These are phyloP conservation scores for Trametes coccinea DNA, from an alignment of 768 basidiomycete genomes.

Conservation along the genomic window DNA sequence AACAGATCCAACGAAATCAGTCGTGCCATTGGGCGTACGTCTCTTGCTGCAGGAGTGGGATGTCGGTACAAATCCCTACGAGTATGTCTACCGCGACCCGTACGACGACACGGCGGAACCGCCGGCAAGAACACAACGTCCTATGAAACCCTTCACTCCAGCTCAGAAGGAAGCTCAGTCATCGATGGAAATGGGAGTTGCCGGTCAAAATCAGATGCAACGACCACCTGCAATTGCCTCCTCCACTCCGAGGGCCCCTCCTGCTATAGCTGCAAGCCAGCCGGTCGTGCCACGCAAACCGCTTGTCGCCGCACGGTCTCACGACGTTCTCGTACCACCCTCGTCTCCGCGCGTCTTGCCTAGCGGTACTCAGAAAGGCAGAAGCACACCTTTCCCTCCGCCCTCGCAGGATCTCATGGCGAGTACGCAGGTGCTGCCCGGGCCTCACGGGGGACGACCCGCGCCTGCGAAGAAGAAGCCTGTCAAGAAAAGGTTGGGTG, in stretches of 20 bases:
- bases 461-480: conserved; percentile 52
- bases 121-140: neutral
- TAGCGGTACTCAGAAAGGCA: conserved; percentile 26
- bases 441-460: conserved; percentile 67
- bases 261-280: conserved; percentile 21
- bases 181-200: neutral
- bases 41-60: conserved; percentile 72
- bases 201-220: conserved; percentile 29
- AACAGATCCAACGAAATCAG: conserved; percentile 13
- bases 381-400: conserved; percentile 6
- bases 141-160: neutral
- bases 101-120: conserved; percentile 38
- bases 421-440: conserved; percentile 73
- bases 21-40: conserved; percentile 50
- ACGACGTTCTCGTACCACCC: neutral
- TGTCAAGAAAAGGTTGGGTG: conserved; percentile 69
- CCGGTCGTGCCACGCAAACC: conserved; percentile 12
- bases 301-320: conserved; percentile 24
- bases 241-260: conserved; percentile 28
- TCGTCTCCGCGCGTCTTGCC: neutral
- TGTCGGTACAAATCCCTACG: conserved; percentile 49
- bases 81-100: conserved; percentile 55
- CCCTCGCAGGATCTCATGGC: conserved; percentile 48
- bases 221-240: conserved; percentile 43
- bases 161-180: neutral